Base-by-base conservation (phyloP, 208 protist species). In the Tritrichomonas foetus region DNA sequence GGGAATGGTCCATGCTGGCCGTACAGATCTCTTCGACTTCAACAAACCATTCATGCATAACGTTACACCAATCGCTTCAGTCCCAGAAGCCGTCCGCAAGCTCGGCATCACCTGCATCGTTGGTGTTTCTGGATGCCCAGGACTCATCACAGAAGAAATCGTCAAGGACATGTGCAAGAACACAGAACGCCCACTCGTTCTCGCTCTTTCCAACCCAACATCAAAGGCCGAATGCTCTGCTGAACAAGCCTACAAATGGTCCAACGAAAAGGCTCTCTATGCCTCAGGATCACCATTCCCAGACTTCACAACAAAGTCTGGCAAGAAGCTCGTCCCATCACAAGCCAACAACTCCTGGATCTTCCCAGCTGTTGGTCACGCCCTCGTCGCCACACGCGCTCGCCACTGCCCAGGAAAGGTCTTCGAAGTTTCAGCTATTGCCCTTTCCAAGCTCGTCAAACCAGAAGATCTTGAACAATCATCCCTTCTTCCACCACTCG, bases 181-280 rank as follows among this genome's bases (percentile, higher is more conserved):
- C 74, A 47, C n/a, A 33, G 74, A 84, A 44, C 74, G 74, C 74
- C 74, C 74, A 84, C 9, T 84, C 25, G 36, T 84, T n/a, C 25
- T 84, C 16, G n/a, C 74, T 47, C 74, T 84, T 53, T 84, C 74
- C 74, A 84, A 84, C 74, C 74, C 74, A 84, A 84, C 74, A 84
- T 20, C n/a, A 36, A 84, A 84, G 74, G 74, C 74, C 36, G 74
- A 84, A 53, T 33, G n/a, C n/a, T 53, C 27, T 11, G n/a, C 74
- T 25, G n/a, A 84, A 8, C n/a, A 84, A 47, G 74, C 36, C 25
- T 84, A 84, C 74, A 49, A 84, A 30, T 84, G 74, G 74, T 84
- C 74, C 74, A 84, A 84, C 20, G 44, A 44, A 3, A 84, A 84
- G 74, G 74, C 74, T n/a, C 74, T 84, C 74, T 84, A 8, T n/a